Evolutionary conservation across 495 filamentous ascomycete genomes (phyloP), one percentile per base, ranked within the genome.

Genomic region (Aspergillus affinis): DNA sequence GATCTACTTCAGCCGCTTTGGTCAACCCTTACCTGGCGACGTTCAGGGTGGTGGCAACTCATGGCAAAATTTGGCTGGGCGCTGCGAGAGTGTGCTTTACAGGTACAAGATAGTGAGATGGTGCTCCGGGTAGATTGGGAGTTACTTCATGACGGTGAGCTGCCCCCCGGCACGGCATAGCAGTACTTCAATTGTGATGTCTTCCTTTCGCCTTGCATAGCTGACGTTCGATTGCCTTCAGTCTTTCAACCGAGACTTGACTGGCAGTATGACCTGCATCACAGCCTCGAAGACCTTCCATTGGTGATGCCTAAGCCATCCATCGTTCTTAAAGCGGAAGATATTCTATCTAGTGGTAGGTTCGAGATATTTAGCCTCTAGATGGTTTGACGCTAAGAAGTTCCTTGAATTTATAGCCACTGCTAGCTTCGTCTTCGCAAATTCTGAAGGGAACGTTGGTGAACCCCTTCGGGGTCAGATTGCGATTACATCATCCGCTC

Each of bases 61-160:
- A 85, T 90, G 56, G 85, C 86, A 69, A 86, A 88, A 48, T 79
- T 94, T 53, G 80, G 86, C 55, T 90, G 88, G 88, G 78, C 81
- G 10, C 77, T 96, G 46, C 83, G 91, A 63, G 80, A 90, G 58
- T 90, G 88, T 61, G 93, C 93, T 4, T 65, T 80, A 0, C 81
- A 81, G 53, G 69, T 80, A 13, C 82, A 85, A 13, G 85, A 92
- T 62, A 78, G 78, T 13, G 86, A 87, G 46, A 81, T 85, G 15
- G 74, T 93, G 10, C 68, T 97, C 27, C 82, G 84, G 41, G 87
- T 93, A n/a, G 87, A 91, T 55, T 93, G 92, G 86, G 93, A 97
- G 68, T 79, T 97, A 32, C 74, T 90, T 60, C 87, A 86, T 64
- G 78, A 74, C 59, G 76, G 89, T 92, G 70, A 71, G 26, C 23